These are phyloP conservation scores for Chamaecrista fasciculata DNA, from an alignment of 306 rosid genomes.

Conservation along the genomic window DNA sequence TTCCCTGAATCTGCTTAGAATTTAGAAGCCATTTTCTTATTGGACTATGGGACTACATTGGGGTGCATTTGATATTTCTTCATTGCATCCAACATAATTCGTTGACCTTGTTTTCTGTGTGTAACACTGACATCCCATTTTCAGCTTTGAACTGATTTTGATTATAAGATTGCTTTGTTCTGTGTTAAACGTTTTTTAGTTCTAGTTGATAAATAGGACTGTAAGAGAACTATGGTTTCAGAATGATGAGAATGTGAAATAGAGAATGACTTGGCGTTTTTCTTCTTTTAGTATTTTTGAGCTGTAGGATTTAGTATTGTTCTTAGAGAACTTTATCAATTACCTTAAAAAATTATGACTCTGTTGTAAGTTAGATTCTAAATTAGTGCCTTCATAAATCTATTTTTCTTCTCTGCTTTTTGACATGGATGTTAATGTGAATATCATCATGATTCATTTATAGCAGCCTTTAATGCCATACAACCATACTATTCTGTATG, in stretches of 20 bases:
- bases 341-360: background rate
- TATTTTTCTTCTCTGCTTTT: background rate
- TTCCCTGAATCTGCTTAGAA: background rate
- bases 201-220: background rate
- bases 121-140: slow-evolving; percentile 9
- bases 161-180: background rate
- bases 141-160: background rate
- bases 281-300: background rate
- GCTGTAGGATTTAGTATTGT: background rate
- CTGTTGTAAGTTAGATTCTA: background rate
- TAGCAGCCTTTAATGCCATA: background rate
- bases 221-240: no score
- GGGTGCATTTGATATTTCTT: background rate
- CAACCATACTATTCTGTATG: background rate
- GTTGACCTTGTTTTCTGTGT: slow-evolving; percentile 3
- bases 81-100: no score
- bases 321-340: background rate
- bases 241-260: slow-evolving; percentile 12
- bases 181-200: background rate
- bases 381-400: background rate
- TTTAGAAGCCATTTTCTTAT: background rate
- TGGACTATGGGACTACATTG: background rate
- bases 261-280: background rate
- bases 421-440: background rate
- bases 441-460: background rate